Evolutionary conservation across 2,329 filamentous ascomycete genomes (phyloP).

Genomic region (Trichoderma koningiopsis): DNA sequence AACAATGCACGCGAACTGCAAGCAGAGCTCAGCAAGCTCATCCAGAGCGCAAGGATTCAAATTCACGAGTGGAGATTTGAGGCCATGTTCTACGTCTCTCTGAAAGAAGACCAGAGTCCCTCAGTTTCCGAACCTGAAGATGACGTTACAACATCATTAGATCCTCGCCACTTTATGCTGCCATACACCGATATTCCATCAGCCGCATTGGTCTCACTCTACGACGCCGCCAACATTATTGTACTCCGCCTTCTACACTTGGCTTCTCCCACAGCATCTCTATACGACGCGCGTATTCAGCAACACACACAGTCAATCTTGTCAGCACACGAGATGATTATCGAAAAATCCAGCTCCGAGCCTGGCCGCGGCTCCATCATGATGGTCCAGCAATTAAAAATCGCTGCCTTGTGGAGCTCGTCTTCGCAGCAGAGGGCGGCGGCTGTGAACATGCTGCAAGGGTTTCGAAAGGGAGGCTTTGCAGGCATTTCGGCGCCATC

Average conservation of each 20-base stretch:
- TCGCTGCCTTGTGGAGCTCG: conserved; percentile 27
- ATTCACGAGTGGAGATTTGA: conserved; percentile 1
- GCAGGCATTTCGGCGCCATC: conserved; percentile 27
- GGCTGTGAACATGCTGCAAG: conserved; percentile 23
- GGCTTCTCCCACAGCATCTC: neutral
- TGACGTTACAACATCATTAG: neutral
- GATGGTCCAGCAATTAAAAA: conserved; percentile 27
- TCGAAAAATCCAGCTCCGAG: neutral
- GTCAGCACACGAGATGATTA: conserved; percentile 12
- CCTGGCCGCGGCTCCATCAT: conserved; percentile 25
- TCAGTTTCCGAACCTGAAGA: neutral
- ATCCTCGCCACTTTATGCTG: neutral
- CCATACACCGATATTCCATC: conserved; percentile 16
- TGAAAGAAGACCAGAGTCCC: neutral
- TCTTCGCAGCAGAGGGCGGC: conserved; percentile 24
- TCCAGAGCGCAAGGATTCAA: neutral
- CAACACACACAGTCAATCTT: conserved; percentile 23
- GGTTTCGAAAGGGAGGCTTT: conserved; percentile 27
- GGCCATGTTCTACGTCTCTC: neutral
- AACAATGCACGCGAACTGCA: neutral
- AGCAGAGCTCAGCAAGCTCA: neutral
- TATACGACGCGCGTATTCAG: neutral
- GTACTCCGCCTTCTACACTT: conserved; percentile 10
- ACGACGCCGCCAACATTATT: conserved; percentile 23
- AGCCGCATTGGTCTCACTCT: conserved; percentile 22